These are phyloP conservation scores for Diaporthe sp. DNA, from an alignment of 2,329 filamentous ascomycete species.

Conservation along the genomic window DNA sequence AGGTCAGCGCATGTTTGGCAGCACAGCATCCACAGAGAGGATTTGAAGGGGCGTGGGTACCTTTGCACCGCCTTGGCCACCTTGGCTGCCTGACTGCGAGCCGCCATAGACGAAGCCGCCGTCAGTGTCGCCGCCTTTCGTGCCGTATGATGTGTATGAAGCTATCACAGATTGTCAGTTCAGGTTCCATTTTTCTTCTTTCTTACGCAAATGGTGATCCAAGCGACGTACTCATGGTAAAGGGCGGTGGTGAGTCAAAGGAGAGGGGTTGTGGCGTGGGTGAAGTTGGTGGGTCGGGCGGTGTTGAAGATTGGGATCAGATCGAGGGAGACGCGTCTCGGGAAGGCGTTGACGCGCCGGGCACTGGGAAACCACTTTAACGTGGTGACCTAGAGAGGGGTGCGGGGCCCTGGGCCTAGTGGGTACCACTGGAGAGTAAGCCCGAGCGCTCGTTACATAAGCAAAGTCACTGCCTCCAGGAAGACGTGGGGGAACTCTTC, in stretches of 20 bases:
- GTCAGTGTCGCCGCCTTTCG: constrained; percentile 70
- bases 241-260: constrained; percentile 2
- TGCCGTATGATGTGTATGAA: constrained; percentile 68
- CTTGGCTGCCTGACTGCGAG: constrained; percentile 72
- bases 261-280: constrained; percentile 5
- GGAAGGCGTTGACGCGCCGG: constrained; percentile 37
- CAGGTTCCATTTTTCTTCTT: not conserved
- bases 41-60: constrained; percentile 16
- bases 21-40: not conserved
- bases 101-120: constrained; percentile 74
- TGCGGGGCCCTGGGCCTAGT: not conserved
- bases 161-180: constrained; percentile 48
- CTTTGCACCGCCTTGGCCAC: constrained; percentile 46
- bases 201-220: too few relatives aligned
- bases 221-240: constrained; percentile 37
- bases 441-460: not conserved
- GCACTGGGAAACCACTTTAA: constrained; percentile 41
- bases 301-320: constrained; percentile 31
- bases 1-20: not conserved
- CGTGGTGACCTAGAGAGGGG: constrained; percentile 1
- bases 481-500: not conserved
- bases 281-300: constrained; percentile 12
- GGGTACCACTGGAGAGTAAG: not conserved
- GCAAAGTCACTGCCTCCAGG: not conserved
- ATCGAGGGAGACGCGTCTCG: constrained; percentile 40